Base-by-base conservation (phyloP, 2,329 filamentous ascomycete species). In the Didymella glomerata region DNA sequence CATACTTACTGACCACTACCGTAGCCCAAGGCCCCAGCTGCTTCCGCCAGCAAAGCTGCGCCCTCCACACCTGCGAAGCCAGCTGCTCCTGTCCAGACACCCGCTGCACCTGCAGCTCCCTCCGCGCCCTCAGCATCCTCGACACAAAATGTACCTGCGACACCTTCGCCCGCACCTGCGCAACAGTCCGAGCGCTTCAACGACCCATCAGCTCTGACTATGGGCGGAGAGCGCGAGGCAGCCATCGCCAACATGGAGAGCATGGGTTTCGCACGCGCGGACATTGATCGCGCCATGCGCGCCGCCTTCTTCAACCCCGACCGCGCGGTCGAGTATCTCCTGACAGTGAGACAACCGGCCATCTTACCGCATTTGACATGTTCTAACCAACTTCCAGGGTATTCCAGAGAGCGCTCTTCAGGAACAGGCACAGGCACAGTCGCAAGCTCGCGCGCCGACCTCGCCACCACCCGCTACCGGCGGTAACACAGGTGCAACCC, bases 291-390 rank as follows among this genome's bases (percentile, higher is more conserved):
- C 47, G 95, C 95, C 50, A 95, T 99, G 90, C 91, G 94, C 73
- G 95, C 95, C 64, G 95, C 95, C 14, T 99, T 92, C 79, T 96
- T 90, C 84, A 99, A 99, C 81, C 93, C 94, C 14, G 94, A 98
- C 78, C 92, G 95, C 70, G 95, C 95, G 53, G 94, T 99, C 56
- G 95, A 99, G 78, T 99, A 99, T 74, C 86, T 99, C 13, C 78
- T 99, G 74, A 97, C 81, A 68, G 92, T 95, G 78, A 79, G 89
- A 81, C 52, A 48, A 44, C 16, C 52, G 49, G 60, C 49, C 25
- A 47, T 44, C 16, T 46, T 30, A 47, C 51, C 36, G 14, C 24
- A 44, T 56, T 18, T 36, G 44, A 40, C 34, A 55, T 41, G 24
- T 65, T 56, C 72, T 77, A 61, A 77, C 57, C 8, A 50, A 11